Evolutionary conservation across 495 filamentous ascomycete genomes (phyloP).

Genomic region (Podospora tetraspora): DNA sequence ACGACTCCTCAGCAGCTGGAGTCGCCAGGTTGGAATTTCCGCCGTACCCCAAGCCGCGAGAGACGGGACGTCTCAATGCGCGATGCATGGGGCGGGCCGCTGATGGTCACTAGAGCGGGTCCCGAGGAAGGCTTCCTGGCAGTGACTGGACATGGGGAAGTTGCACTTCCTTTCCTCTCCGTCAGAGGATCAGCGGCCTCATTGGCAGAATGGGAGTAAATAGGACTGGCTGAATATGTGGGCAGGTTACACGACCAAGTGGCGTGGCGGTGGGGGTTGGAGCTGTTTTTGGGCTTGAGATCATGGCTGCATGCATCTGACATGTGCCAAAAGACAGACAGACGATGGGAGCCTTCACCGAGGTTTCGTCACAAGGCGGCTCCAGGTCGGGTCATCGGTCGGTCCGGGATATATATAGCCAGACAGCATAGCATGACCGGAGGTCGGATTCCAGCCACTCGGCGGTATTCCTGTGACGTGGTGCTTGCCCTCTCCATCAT

Average conservation of each 20-base stretch:
- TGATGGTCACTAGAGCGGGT: background rate
- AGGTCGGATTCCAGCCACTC: too few species aligned
- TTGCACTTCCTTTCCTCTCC: too few species aligned
- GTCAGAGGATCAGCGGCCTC: too few species aligned
- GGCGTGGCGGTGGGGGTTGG: too few species aligned
- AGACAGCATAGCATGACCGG: background rate
- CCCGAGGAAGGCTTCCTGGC: background rate
- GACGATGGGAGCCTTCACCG: background rate
- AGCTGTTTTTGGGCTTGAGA: background rate
- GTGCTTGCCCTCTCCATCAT: too few species aligned
- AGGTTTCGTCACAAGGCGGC: background rate
- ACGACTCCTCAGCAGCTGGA: too few species aligned
- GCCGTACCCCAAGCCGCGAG: too few species aligned
- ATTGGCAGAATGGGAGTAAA: too few species aligned
- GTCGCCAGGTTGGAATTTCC: too few species aligned
- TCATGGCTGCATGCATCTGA: background rate
- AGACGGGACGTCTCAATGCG: background rate
- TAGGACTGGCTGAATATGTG: too few species aligned
- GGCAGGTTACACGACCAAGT: background rate
- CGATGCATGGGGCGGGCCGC: background rate
- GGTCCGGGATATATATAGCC: too few species aligned
- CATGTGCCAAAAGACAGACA: background rate
- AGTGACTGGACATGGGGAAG: background rate
- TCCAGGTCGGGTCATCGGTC: background rate
- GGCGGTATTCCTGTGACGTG: background rate